Conservation (phyloP, 2,329 filamentous ascomycete genomes). For the Hansfordia pulvinata region DNA sequence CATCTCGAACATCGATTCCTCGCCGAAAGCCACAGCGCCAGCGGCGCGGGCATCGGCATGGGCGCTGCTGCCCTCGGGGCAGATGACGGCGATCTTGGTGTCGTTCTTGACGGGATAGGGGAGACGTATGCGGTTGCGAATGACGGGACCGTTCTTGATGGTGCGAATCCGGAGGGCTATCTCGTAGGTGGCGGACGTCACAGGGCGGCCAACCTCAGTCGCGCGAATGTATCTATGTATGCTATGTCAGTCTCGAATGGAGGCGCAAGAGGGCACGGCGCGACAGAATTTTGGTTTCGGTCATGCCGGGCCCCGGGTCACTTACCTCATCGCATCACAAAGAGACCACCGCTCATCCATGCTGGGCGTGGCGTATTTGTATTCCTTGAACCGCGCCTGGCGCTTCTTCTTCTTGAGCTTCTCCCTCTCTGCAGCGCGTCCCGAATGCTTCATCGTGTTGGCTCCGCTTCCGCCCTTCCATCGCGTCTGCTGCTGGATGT, state of each 20-base stretch:
- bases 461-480: slow-evolving; percentile 18
- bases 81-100: slow-evolving; percentile 80
- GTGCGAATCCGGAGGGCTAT: slow-evolving; percentile 72
- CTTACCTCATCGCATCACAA: slow-evolving; percentile 83
- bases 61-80: slow-evolving; percentile 63
- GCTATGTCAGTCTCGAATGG: slow-evolving; percentile 6
- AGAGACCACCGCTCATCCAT: slow-evolving; percentile 64
- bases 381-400: slow-evolving; percentile 53
- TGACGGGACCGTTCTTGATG: slow-evolving; percentile 69
- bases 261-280: too few species aligned
- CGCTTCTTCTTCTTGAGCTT: slow-evolving; percentile 41
- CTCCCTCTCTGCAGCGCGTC: slow-evolving; percentile 27
- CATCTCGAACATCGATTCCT: slow-evolving; percentile 71
- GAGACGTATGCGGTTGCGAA: slow-evolving; percentile 78
- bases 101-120: slow-evolving; percentile 86
- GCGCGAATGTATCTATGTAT: slow-evolving; percentile 69
- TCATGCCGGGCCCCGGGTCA: slow-evolving; percentile 1
- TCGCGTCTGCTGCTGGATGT: slow-evolving; percentile 31
- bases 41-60: slow-evolving; percentile 62
- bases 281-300: slow-evolving; percentile 3
- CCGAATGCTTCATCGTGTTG: slow-evolving; percentile 23
- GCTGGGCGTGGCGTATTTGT: slow-evolving; percentile 47
- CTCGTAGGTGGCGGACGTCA: slow-evolving; percentile 73
- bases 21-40: slow-evolving; percentile 73
- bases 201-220: slow-evolving; percentile 74